Conservation (phyloP, 2,329 filamentous ascomycete genomes). For the Cytospora leucostoma region DNA sequence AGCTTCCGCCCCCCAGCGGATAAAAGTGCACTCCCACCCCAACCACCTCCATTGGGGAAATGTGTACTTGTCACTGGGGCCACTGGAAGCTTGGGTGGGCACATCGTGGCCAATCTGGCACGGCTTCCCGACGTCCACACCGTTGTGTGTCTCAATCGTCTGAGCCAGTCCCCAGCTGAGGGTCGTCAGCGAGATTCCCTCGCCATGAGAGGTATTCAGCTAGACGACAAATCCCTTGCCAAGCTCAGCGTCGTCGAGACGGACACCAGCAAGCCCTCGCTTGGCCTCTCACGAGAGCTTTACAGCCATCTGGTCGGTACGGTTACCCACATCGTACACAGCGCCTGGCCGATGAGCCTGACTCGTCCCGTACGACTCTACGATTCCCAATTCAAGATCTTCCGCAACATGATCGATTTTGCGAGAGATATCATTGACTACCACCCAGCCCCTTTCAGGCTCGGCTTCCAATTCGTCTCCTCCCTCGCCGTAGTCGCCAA, state of each 20-base stretch:
- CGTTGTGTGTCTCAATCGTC: conserved; percentile 50
- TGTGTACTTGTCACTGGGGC: conserved; percentile 43
- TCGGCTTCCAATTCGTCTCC: conserved; percentile 45
- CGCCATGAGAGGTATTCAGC: conserved; percentile 17
- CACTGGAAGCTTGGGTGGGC: conserved; percentile 42
- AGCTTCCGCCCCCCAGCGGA: conserved; percentile 46
- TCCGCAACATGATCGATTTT: conserved; percentile 51
- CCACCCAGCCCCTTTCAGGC: background rate
- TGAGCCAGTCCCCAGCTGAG: conserved; percentile 27
- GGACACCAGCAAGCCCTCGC: conserved; percentile 42
- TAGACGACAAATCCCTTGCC: conserved; percentile 6
- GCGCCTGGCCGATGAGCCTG: conserved; percentile 53
- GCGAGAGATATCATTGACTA: conserved; percentile 31
- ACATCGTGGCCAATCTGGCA: conserved; percentile 39
- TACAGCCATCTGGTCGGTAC: conserved; percentile 42
- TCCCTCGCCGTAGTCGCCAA: conserved; percentile 43
- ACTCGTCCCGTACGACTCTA: conserved; percentile 42
- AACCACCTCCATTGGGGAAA: conserved; percentile 3
- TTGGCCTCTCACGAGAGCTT: conserved; percentile 43
- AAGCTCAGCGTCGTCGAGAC: conserved; percentile 46
- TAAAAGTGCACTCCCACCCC: conserved; percentile 38
- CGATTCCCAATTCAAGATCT: conserved; percentile 43
- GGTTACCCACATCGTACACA: conserved; percentile 54
- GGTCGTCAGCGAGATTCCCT: conserved; percentile 40
- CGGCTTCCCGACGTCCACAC: conserved; percentile 32